A percentile compares a stretch with the other conserved stretches of the same genome.
phyloP scores from a whole-genome alignment of 257 asterid genomes.

The Nicotiana attenuata region DNA sequence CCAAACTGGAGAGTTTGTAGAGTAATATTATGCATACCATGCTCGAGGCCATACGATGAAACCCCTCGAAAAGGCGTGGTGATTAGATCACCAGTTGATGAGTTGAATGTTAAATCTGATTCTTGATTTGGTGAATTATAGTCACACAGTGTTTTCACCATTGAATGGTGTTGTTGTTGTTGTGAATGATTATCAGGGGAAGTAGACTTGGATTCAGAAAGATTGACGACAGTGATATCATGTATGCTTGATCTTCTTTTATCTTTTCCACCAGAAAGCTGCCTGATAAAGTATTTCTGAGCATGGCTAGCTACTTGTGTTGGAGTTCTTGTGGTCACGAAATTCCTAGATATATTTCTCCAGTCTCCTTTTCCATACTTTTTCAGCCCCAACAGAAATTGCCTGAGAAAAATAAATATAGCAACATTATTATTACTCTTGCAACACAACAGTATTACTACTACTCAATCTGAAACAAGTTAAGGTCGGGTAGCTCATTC shows the following conservation, averaged over 20 bases:
- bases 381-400: conserved; percentile 77
- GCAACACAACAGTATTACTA: background rate
- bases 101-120: conserved; percentile 35
- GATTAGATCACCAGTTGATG: background rate
- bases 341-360: conserved; percentile 80
- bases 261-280: conserved; percentile 86
- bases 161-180: conserved; percentile 13
- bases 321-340: conserved; percentile 86
- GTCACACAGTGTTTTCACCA: conserved; percentile 21
- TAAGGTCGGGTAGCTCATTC: background rate
- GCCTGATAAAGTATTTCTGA: conserved; percentile 88
- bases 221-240: conserved; percentile 75
- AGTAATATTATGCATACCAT: conserved; percentile 24
- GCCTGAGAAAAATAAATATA: conserved; percentile 37
- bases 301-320: conserved; percentile 98
- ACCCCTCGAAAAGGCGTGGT: background rate
- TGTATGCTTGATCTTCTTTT: conserved; percentile 90
- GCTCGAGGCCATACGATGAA: conserved; percentile 8
- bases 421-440: background rate
- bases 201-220: conserved; percentile 31
- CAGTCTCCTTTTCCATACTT: conserved; percentile 97
- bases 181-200: conserved; percentile 30
- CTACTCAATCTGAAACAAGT: background rate
- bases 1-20: conserved; percentile 42
- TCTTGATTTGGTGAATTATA: conserved; percentile 34